phyloP scores from a whole-genome alignment of 805 yeast genomes.

The Ogataea zsoltii region DNA sequence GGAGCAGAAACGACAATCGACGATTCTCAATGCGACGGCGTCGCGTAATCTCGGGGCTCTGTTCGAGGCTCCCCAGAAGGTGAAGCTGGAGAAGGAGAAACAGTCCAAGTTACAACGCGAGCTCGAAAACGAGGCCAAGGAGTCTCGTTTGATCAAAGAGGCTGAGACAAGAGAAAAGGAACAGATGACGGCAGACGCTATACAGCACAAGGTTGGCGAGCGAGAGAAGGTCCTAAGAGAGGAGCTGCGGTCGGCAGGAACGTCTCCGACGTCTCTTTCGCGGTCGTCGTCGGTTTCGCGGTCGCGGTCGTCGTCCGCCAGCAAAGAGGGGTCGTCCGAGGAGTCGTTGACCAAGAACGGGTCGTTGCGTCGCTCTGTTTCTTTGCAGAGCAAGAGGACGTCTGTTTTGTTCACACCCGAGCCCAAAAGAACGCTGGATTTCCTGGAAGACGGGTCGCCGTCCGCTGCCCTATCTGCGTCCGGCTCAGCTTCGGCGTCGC shows the following conservation, averaged over 20 bases:
- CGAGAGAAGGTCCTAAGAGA: constrained; percentile 24
- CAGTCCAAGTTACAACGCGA: constrained; percentile 28
- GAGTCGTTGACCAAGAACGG: constrained; percentile 3
- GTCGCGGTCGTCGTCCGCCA: constrained; percentile 21
- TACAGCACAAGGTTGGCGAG: constrained; percentile 21
- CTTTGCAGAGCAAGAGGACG: constrained; percentile 12
- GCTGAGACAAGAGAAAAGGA: constrained; percentile 22
- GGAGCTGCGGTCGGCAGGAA: constrained; percentile 17
- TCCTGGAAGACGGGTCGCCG: constrained; percentile 1
- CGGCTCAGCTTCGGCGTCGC: constrained; percentile 7
- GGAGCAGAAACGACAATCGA: constrained; percentile 15
- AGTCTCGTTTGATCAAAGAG: constrained; percentile 24
- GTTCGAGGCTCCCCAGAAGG: constrained; percentile 27
- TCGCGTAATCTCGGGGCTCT: constrained; percentile 24
- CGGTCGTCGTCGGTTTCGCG: constrained; percentile 15
- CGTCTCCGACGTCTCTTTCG: constrained; percentile 17
- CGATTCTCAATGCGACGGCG: constrained; percentile 9
- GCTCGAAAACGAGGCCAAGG: constrained; percentile 27
- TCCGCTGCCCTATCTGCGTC: constrained; percentile 3
- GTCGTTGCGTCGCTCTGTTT: constrained; percentile 3
- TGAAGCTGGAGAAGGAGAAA: constrained; percentile 26
- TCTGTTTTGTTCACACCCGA: constrained; percentile 21
- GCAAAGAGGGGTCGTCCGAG: constrained; percentile 1
- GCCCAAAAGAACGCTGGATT: constrained; percentile 10
- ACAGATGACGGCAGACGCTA: constrained; percentile 13